These are phyloP conservation scores for Ceratocystis papillata DNA, from an alignment of 2,329 filamentous ascomycete species.

Conservation along the genomic window DNA sequence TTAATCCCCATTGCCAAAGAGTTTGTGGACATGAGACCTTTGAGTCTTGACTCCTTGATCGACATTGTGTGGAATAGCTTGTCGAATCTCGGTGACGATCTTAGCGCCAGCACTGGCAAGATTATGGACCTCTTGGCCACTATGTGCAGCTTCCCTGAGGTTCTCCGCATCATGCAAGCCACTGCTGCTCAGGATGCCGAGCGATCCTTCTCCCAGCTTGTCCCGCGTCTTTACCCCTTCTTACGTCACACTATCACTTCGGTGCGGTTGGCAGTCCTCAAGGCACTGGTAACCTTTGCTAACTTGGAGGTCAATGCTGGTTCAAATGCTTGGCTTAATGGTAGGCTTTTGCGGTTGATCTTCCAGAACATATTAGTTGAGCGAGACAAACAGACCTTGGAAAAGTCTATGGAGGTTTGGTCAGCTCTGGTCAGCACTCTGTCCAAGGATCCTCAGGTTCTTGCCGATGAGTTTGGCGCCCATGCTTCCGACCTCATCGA, in stretches of 20 bases:
- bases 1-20: conserved; percentile 92
- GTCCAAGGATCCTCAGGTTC: conserved; percentile 49
- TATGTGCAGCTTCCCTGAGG: conserved; percentile 85
- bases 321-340: conserved; percentile 60
- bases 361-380: conserved; percentile 96
- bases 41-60: conserved; percentile 69
- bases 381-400: conserved; percentile 71
- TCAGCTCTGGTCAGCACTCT: conserved; percentile 61
- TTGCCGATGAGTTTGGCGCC: conserved; percentile 60
- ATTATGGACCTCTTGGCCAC: conserved; percentile 98
- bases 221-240: conserved; percentile 91
- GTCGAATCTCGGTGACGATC: conserved; percentile 89
- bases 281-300: conserved; percentile 85
- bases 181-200: conserved; percentile 75
- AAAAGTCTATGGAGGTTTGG: conserved; percentile 81
- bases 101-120: conserved; percentile 92
- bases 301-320: conserved; percentile 74
- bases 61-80: conserved; percentile 96
- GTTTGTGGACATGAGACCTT: conserved; percentile 74
- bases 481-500: conserved; percentile 75
- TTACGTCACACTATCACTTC: conserved; percentile 93
- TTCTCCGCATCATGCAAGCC: conserved; percentile 83
- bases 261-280: conserved; percentile 83
- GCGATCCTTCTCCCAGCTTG: conserved; percentile 82
- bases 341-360: conserved; percentile 73